These are phyloP conservation scores for Naematelia aurantialba DNA, from an alignment of 768 basidiomycete genomes.

Conservation along the genomic window DNA sequence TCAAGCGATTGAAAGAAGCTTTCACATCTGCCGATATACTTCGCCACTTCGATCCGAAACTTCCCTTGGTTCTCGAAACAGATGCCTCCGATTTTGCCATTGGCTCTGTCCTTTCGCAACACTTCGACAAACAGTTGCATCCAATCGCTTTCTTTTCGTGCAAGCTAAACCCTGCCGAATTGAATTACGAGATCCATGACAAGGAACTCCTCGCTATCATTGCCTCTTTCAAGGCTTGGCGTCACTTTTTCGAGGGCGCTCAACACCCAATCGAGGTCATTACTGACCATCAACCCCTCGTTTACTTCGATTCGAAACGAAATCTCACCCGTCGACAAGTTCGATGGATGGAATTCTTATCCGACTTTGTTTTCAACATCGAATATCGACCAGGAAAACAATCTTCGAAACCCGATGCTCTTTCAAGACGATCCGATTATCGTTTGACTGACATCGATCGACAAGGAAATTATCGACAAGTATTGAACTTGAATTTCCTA, in stretches of 20 bases:
- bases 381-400: slow-evolving; percentile 14
- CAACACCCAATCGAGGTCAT: background rate
- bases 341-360: slow-evolving; percentile 49
- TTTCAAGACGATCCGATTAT: slow-evolving; percentile 7
- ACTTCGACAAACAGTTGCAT: background rate
- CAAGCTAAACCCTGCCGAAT: slow-evolving; percentile 1
- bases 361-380: slow-evolving; percentile 13
- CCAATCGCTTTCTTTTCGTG: slow-evolving; percentile 5
- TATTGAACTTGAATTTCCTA: too few species aligned
- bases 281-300: slow-evolving; percentile 6
- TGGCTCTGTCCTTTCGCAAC: slow-evolving; percentile 2
- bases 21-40: background rate
- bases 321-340: slow-evolving; percentile 54
- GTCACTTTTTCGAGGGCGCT: slow-evolving; percentile 5
- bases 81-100: slow-evolving; percentile 3
- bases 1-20: slow-evolving; percentile 11
- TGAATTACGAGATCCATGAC: slow-evolving; percentile 57
- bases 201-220: slow-evolving; percentile 58
- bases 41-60: background rate
- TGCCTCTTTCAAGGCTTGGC: slow-evolving; percentile 21
- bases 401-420: slow-evolving; percentile 9
- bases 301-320: slow-evolving; percentile 17
- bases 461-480: background rate
- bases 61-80: background rate
- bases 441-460: background rate